Evolutionary conservation across 192 early-diverging fungal species (phyloP), one percentile per base, ranked within the genome.

Genomic region (Pilaira anomala): DNA sequence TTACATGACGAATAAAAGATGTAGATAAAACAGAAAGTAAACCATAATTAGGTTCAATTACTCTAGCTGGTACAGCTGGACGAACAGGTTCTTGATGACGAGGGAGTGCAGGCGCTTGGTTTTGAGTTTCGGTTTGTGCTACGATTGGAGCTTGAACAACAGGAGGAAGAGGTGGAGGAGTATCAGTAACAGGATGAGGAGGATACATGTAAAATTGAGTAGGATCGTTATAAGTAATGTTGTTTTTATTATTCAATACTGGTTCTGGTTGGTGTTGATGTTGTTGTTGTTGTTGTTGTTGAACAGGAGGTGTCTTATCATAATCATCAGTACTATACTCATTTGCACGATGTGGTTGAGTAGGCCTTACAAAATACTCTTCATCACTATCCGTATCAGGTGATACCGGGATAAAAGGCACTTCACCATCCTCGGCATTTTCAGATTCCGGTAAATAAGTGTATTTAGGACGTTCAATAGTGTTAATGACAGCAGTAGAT

Each of bases 1-100:
- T 54, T 0, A 69, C 67, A 26, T 54, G 24, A 5, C 16, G 29
- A 14, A 63, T 33, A 54, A 69, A 69, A 1, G 48, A 30, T 1
- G 16, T 46, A 9, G 42, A 61, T 36, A 69, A 36, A 55, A 55
- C 67, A 8, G 67, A 69, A 5, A 69, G 41, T 2, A 69, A 41
- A 7, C 60, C 52, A 18, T 69, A 56, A 25, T 69, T 53, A 8
- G 64, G 64, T 12, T 58, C 56, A 50, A 4, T 8, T 25, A 7
- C 22, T 50, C 3, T 0, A 7, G 46, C 3, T 26, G 19, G 19
- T 50, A 7, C 6, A 25, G 48, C 22, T 4, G 13, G 44, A 7
- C 22, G 9, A 26, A 11, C 4, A 50, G 49, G 19, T 4, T 26
- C 49, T 46, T 14, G 44, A 13, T 18, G 18, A 1, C 12, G 16